Evolutionary conservation across 805 yeast genomes (phyloP).

Genomic region (Nadsonia fulvescens): DNA sequence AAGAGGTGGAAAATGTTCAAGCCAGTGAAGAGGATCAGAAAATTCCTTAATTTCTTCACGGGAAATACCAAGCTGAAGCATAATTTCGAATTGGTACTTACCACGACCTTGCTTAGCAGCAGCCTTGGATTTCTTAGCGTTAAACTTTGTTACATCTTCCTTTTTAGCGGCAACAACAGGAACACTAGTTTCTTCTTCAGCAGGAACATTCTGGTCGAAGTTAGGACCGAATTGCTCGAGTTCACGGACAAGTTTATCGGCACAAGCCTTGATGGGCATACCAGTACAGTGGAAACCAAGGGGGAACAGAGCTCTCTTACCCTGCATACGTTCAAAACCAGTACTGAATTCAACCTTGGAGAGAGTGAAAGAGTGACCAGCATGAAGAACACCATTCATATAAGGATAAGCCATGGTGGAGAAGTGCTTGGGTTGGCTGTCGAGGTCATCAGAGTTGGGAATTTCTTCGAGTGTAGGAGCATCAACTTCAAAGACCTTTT

Average conservation of each 20-base stretch:
- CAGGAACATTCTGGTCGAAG: conserved; percentile 33
- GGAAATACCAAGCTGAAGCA: conserved; percentile 83
- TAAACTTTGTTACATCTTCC: conserved; percentile 79
- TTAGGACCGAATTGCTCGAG: conserved; percentile 77
- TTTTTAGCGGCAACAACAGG: conserved; percentile 19
- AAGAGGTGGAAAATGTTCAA: conserved; percentile 77
- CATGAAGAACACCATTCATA: conserved; percentile 96
- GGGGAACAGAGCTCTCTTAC: conserved; percentile 83
- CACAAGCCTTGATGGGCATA: conserved; percentile 90
- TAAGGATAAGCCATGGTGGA: conserved; percentile 96
- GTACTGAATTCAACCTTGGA: conserved; percentile 84
- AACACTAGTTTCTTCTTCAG: conserved; percentile 19
- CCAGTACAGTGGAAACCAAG: conserved; percentile 99
- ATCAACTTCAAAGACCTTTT: conserved; percentile 67
- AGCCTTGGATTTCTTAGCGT: conserved; percentile 85
- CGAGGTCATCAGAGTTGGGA: conserved; percentile 44
- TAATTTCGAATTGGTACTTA: conserved; percentile 88
- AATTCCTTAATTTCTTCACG: conserved; percentile 70
- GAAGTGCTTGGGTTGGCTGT: conserved; percentile 69
- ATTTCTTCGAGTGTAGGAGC: conserved; percentile 67
- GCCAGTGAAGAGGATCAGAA: conserved; percentile 88
- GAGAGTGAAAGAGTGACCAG: conserved; percentile 91
- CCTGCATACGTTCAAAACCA: conserved; percentile 90
- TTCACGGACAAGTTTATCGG: conserved; percentile 88
- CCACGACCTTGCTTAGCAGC: conserved; percentile 87